Percentiles rank a stretch among this genome's conserved stretches.
Conservation (phyloP, 1,139 yeast genomes). For the Debaryomyces sp. region DNA sequence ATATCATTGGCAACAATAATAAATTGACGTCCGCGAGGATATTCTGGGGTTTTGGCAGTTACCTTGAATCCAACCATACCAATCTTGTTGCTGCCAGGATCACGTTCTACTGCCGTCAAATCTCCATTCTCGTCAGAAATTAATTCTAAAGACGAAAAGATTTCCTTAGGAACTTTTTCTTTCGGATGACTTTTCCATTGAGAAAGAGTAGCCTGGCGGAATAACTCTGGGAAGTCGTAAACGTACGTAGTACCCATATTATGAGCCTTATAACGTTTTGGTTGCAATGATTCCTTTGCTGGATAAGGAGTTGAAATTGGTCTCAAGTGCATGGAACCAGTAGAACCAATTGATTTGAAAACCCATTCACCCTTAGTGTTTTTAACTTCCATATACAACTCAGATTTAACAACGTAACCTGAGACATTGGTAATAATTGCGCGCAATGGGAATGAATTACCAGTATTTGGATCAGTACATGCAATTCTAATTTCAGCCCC, state of each 20-base stretch:
- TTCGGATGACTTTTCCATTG: conserved; percentile 77
- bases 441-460: conserved; percentile 91
- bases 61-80: conserved; percentile 98
- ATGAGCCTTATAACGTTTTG: conserved; percentile 98
- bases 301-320: conserved; percentile 96
- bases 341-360: conserved; percentile 89
- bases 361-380: conserved; percentile 94
- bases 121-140: conserved; percentile 79
- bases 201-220: conserved; percentile 87
- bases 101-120: conserved; percentile 87
- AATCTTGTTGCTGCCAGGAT: conserved; percentile 91
- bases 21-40: conserved; percentile 93
- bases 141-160: conserved; percentile 78
- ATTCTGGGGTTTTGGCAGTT: conserved; percentile 92
- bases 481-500: conserved; percentile 97
- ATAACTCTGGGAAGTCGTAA: conserved; percentile 97
- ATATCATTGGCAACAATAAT: conserved; percentile 94
- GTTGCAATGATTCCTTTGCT: conserved; percentile 96
- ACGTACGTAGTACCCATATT: conserved; percentile 97
- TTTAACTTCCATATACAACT: conserved; percentile 90
- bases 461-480: conserved; percentile 86
- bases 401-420: conserved; percentile 96
- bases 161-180: conserved; percentile 71
- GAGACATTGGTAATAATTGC: conserved; percentile 95
- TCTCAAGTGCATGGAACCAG: conserved; percentile 97